A percentile compares a stretch with the other conserved stretches of the same genome.
These are phyloP conservation scores for Logfia minima DNA, from an alignment of 129 eudicot species.

Conservation along the genomic window DNA sequence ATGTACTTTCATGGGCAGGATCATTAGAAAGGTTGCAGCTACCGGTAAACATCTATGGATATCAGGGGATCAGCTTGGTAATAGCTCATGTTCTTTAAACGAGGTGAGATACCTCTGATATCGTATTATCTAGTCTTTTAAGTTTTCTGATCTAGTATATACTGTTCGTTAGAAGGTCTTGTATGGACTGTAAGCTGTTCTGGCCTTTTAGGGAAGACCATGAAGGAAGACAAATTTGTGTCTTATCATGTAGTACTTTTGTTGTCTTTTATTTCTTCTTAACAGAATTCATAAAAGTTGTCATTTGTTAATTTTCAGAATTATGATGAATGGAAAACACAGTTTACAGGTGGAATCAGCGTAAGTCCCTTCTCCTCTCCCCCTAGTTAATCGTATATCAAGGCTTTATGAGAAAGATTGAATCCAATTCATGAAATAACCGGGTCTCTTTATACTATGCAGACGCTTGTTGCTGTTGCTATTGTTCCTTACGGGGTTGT, in stretches of 20 bases:
- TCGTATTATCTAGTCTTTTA: background rate
- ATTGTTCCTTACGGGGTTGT: conserved; percentile 79
- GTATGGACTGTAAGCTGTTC: background rate
- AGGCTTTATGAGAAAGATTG: background rate
- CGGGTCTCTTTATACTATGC: conserved; percentile 30
- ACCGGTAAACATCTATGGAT: conserved; percentile 85
- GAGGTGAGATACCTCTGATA: conserved; percentile 50
- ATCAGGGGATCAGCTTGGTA: conserved; percentile 42
- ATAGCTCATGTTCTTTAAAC: conserved; percentile 38
- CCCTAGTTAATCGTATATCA: background rate
- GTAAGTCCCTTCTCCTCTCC: conserved; percentile 36
- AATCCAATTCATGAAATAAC: background rate
- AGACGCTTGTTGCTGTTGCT: conserved; percentile 74
- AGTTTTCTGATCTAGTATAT: background rate
- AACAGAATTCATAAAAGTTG: background rate
- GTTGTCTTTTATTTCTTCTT: too few relatives aligned
- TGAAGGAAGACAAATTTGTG: background rate
- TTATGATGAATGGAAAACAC: conserved; percentile 66
- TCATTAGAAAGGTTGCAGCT: conserved; percentile 74
- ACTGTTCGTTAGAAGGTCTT: background rate
- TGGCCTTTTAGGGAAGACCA: background rate
- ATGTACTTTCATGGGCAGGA: conserved; percentile 42
- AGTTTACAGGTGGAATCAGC: conserved; percentile 76
- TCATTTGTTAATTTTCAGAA: conserved; percentile 45
- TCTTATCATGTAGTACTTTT: background rate